phyloP scores from a whole-genome alignment of 805 yeast genomes.

The Suhomyces pyralidae region DNA sequence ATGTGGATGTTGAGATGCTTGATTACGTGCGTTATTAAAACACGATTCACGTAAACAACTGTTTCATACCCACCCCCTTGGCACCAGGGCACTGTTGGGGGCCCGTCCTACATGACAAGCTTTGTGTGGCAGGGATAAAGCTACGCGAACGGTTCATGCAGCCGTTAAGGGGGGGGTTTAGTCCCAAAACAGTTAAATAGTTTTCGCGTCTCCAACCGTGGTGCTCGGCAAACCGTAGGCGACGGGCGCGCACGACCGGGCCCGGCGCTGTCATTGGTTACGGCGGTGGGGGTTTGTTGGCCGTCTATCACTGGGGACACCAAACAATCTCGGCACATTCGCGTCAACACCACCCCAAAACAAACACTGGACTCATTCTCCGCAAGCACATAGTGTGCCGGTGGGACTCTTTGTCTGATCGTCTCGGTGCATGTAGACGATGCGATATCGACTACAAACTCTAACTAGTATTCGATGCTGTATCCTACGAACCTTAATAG shows the following conservation, averaged over 20 bases:
- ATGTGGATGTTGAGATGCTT: not conserved
- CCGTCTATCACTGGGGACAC: not conserved
- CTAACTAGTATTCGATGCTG: too few species aligned
- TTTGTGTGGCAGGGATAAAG: not conserved
- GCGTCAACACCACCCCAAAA: not conserved
- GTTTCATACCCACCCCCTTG: not conserved
- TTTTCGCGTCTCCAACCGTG: not conserved
- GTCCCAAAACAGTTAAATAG: constrained; percentile 1
- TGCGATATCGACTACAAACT: not conserved
- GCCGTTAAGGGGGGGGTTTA: not conserved
- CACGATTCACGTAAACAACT: not conserved
- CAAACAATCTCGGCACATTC: not conserved
- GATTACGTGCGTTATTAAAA: not conserved
- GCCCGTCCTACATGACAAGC: not conserved
- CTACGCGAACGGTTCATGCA: constrained; percentile 2
- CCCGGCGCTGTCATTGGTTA: not conserved
- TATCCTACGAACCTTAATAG: too few species aligned
- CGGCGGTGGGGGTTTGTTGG: not conserved
- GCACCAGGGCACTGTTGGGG: not conserved
- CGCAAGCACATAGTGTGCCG: not conserved
- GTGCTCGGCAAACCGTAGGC: not conserved
- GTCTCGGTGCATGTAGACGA: not conserved
- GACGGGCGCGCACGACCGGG: not conserved
- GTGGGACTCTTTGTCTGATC: not conserved
- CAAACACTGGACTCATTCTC: not conserved